A percentile compares a stretch with the other conserved stretches of the same genome.
phyloP scores from a whole-genome alignment of 2,329 filamentous ascomycete genomes.

The Ophiostoma fasciatum region DNA sequence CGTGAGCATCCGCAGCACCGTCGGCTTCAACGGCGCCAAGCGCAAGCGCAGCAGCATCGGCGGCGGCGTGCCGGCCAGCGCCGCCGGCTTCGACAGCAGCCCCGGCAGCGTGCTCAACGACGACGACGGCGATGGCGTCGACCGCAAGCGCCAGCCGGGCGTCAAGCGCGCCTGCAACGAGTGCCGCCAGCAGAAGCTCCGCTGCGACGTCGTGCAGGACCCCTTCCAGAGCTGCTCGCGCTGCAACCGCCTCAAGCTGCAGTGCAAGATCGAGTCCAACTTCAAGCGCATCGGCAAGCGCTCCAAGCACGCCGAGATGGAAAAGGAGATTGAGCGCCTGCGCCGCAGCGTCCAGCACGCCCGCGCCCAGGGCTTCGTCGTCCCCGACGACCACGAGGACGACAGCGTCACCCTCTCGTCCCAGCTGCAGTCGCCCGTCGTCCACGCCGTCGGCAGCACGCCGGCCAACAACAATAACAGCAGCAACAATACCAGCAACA shows the following conservation, averaged over 20 bases:
- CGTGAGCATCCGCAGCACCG: constrained; percentile 31
- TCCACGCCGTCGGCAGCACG: constrained; percentile 35
- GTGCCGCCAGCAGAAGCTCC: constrained; percentile 72
- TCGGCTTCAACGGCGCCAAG: constrained; percentile 35
- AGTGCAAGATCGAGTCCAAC: constrained; percentile 77
- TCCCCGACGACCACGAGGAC: constrained; percentile 34
- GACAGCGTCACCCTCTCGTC: constrained; percentile 23
- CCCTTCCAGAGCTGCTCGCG: constrained; percentile 65
- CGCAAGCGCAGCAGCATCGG: constrained; percentile 47
- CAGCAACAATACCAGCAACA: no score
- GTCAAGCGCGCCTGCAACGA: constrained; percentile 75
- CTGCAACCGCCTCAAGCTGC: constrained; percentile 64
- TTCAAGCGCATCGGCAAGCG: constrained; percentile 73
- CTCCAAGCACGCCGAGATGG: constrained; percentile 74
- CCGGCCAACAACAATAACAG: no score
- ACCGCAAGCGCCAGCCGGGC: constrained; percentile 50
- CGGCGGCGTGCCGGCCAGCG: constrained; percentile 14
- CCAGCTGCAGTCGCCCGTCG: constrained; percentile 42
- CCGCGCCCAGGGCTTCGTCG: constrained; percentile 39
- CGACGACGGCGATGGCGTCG: constrained; percentile 39
- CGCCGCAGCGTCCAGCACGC: constrained; percentile 47
- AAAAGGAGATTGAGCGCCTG: constrained; percentile 61
- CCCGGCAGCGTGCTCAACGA: constrained; percentile 43
- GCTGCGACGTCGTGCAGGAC: constrained; percentile 72
- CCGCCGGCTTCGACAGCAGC: constrained; percentile 42